Base-by-base conservation (phyloP, 805 yeast species). In the Candida nonsorbophila region DNA sequence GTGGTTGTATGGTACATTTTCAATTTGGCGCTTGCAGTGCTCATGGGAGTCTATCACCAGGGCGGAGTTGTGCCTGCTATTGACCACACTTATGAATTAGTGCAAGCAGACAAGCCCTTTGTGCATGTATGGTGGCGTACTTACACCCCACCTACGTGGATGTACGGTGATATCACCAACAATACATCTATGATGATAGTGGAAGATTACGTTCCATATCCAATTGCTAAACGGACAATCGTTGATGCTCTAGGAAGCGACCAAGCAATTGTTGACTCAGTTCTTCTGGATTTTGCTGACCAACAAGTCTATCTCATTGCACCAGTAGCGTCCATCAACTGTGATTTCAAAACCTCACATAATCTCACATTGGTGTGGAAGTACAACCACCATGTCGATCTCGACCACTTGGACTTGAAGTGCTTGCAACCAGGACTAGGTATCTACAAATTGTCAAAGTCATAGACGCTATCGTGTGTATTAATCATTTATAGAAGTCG, bases 121-220 rank as follows among this genome's bases (percentile, higher is more conserved):
- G 58, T 74, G 0, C 69, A 74, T 20, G 47, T 90, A 4, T 90
- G 94, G 86, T 90, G 97, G 97, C 77, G 86, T 51, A 86, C 96
- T 0, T 92, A 90, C 44, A 73, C 85, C 4, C 97, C 97, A 1
- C 97, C 98, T 3, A 72, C 85, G 4, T 92, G 95, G 95, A 51
- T 90, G 33, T 58, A 81, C 17, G 67, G 65, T 2, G 43, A 69
- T 30, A 27, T 29, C 0, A 20, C 33, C 3, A 28, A 34, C n/a
- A n/a, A n/a, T n/a, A 7, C 46, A 49, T 27, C 34, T n/a, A n/a
- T n/a, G n/a, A n/a, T n/a, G n/a, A n/a, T n/a, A n/a, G n/a, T n/a
- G n/a, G n/a, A n/a, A n/a, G n/a, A n/a, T n/a, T n/a, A n/a, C n/a
- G n/a, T n/a, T n/a, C n/a, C n/a, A n/a, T n/a, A n/a, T n/a, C n/a